Evolutionary conservation across 768 basidiomycete species (phyloP), one percentile per base, ranked within the genome.

Genomic region (Punctularia strigosozonata): DNA sequence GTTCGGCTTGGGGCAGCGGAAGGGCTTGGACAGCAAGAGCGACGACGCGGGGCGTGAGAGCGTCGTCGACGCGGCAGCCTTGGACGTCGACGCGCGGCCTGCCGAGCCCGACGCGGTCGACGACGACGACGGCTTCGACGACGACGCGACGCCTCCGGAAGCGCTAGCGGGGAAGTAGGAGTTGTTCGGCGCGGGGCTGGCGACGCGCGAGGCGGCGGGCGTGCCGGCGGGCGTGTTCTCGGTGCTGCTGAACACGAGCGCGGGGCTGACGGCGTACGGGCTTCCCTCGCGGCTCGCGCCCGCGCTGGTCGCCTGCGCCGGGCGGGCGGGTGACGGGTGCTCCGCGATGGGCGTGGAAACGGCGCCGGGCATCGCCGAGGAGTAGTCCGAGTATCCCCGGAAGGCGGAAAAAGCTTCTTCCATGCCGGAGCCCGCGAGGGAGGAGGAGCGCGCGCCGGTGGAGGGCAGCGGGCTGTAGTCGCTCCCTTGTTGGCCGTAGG

Each of bases 1-100:
- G 46, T 90, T 89, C 0, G 86, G 78, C 57, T 92, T 92, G 7
- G 91, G 91, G 66, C 91, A 97, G 34, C 77, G 71, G 74, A 90
- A 92, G 3, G 89, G 87, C 59, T 91, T 91, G 42, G 75, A 77
- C 36, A 83, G 62, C 26, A 85, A 59, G n/a, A 83, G 59, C 3
- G 78, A 74, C 1, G 77, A 64, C 12, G 73, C 63, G 45, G 68
- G 65, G 7, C 59, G 68, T 23, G 69, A 71, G 42, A 65, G 65
- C 12, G 69, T 65, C 6, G 68, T 65, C 44, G 59, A 62, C 1
- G 68, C 60, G 46, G 36, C 42, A 14, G 34, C 31, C 31, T 37
- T 35, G 25, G 23, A 36, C 2, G 56, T 53, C 31, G 56, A 43
- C 19, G 42, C 39, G 4, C 37, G 40, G 13, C 51, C 46, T 1